phyloP scores from a whole-genome alignment of 148 eudicot species.

The Bassia scoparia region DNA sequence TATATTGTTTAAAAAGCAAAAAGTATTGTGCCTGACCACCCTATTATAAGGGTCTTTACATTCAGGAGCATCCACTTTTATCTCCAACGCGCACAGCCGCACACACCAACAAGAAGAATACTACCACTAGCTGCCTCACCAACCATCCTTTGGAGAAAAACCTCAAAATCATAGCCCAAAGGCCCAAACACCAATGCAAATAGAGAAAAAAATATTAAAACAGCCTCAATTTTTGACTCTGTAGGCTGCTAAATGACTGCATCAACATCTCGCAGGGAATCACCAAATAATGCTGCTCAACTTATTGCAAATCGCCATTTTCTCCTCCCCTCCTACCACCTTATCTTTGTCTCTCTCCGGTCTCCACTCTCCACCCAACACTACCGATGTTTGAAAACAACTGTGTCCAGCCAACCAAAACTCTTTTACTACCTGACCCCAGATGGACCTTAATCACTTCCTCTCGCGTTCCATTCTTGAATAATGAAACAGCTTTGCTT shows the following conservation, averaged over 20 bases:
- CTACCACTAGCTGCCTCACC: neutral
- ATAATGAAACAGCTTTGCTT: neutral
- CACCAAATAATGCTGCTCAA: neutral
- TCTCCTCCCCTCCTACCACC: neutral
- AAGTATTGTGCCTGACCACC: neutral
- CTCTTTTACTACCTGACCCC: neutral
- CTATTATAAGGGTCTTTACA: neutral
- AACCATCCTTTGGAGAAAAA: neutral
- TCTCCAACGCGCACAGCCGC: neutral
- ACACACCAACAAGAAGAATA: neutral
- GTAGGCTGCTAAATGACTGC: neutral
- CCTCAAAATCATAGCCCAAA: neutral
- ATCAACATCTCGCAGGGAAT: neutral
- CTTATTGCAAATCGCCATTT: neutral
- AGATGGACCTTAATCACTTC: neutral
- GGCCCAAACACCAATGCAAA: neutral
- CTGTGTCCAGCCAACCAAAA: neutral
- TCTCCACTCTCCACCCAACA: neutral
- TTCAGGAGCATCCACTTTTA: neutral
- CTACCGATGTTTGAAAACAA: neutral
- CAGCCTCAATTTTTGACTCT: neutral
- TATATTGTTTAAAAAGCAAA: neutral
- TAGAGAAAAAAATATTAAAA: neutral
- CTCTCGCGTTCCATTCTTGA: neutral
- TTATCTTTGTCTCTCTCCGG: neutral